Base-by-base conservation (phyloP, 2,329 filamentous ascomycete species). In the Raffaelea arxii region DNA sequence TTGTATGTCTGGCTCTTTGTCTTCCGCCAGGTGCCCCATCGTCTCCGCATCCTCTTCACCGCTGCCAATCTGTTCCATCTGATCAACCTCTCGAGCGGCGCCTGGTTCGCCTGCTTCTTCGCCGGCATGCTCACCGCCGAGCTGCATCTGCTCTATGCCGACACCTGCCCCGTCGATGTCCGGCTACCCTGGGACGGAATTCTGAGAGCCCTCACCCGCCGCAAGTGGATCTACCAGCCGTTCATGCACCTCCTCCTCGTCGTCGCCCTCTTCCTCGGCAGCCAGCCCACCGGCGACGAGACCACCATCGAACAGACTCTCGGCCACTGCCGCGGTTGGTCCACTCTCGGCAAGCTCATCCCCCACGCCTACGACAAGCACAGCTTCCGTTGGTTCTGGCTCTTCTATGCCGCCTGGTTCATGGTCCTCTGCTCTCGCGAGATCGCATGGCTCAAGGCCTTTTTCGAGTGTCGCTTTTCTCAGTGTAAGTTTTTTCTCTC, bases 61-160 rank as follows among this genome's bases (percentile, higher is more conserved):
- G 45, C 66, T 2, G 70, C 58, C 1, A 63, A 86, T 14, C 70
- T 77, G 22, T 67, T 69, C 53, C 85, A 85, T 62, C 82, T 83
- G 56, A 66, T 85, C 58, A 84, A 82, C 58, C 71, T 84, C 44
- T 71, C 72, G 3, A 81, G 85, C 56, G 80, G 78, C 18, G 75
- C 70, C 60, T 76, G 76, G 55, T 76, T 72, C 52, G 68, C 77
- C 19, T 66, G 79, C 60, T 83, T 83, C 58, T 59, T 74, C 11
- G 63, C 69, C 1, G 80, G 80, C 19, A 79, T 82, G 75, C 60
- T 82, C 4, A 66, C 81, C 6, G 72, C 71, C 58, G 77, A 83
- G 49, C 59, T 82, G 36, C 78, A 82, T 52, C 56, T 77, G 6
- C 67, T 80, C 1, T 70, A 72, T 2, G 51, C 49, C 1, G 61